These are phyloP conservation scores for Tylopilus cervinicoccineus DNA, from an alignment of 768 basidiomycete species.

Conservation along the genomic window DNA sequence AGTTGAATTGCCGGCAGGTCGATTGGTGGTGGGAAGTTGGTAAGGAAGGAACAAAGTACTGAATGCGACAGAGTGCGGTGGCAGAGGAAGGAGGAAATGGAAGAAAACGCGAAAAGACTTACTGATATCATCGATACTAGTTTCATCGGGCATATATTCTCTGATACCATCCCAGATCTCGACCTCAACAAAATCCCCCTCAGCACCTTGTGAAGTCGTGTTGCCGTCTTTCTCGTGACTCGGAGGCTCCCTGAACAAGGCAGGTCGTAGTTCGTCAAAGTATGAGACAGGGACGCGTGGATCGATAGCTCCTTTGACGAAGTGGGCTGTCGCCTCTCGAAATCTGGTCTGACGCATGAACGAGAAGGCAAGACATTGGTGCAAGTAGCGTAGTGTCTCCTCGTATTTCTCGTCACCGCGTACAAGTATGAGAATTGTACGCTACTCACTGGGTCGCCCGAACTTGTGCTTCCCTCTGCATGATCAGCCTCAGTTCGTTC, in stretches of 20 bases:
- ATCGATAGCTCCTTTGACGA: conserved; percentile 80
- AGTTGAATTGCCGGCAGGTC: conserved; percentile 24
- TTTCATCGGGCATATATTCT: conserved; percentile 64
- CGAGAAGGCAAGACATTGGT: conserved; percentile 78
- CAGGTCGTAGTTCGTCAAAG: conserved; percentile 71
- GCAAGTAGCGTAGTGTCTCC: conserved; percentile 73
- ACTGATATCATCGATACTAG: conserved; percentile 82
- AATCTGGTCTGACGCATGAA: conserved; percentile 78
- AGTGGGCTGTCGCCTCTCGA: conserved; percentile 73
- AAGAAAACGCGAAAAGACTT: conserved; percentile 39
- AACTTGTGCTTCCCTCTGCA: conserved; percentile 7
- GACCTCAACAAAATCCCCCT: conserved; percentile 44
- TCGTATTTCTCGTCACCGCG: conserved; percentile 33
- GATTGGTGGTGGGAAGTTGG: conserved; percentile 27
- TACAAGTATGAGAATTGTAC: background rate
- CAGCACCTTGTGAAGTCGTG: background rate
- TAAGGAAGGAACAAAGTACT: conserved; percentile 14
- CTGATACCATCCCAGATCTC: conserved; percentile 75
- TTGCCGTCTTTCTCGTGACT: background rate
- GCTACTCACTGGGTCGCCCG: conserved; percentile 9
- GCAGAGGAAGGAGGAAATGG: conserved; percentile 18
- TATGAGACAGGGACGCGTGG: conserved; percentile 78
- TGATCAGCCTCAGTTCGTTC: conserved; percentile 47
- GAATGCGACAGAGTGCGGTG: conserved; percentile 20
- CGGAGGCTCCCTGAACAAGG: conserved; percentile 41